A percentile compares a stretch with the other conserved stretches of the same genome.
Conservation (phyloP, 2,329 filamentous ascomycete species). For the Pseudogymnoascus sp. region DNA sequence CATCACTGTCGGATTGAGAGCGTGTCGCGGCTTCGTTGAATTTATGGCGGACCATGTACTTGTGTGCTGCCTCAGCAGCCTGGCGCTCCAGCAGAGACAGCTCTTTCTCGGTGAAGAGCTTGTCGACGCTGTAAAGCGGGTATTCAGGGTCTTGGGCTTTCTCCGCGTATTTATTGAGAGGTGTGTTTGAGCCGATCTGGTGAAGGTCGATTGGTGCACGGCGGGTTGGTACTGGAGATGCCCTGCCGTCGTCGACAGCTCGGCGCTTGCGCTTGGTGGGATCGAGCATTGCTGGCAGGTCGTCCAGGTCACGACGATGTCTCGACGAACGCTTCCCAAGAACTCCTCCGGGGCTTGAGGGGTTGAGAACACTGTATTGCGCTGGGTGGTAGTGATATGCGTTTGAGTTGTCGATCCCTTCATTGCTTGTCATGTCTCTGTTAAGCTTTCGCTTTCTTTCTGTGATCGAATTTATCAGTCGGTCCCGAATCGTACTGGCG, state of each 20-base stretch:
- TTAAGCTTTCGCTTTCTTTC: conserved; percentile 56
- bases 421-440: conserved; percentile 59
- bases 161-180: conserved; percentile 52
- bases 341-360: conserved; percentile 53
- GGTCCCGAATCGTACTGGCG: conserved; percentile 53
- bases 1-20: conserved; percentile 31
- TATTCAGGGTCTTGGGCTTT: conserved; percentile 46
- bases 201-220: conserved; percentile 40
- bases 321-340: conserved; percentile 56
- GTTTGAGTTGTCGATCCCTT: conserved; percentile 54
- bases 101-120: conserved; percentile 64
- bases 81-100: conserved; percentile 57
- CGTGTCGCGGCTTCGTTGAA: conserved; percentile 19
- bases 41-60: conserved; percentile 49
- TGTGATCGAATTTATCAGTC: conserved; percentile 57
- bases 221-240: conserved; percentile 51
- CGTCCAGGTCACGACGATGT: conserved; percentile 51
- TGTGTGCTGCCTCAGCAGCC: conserved; percentile 53
- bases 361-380: conserved; percentile 59
- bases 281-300: conserved; percentile 46
- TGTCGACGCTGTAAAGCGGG: conserved; percentile 57
- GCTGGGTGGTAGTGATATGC: conserved; percentile 59
- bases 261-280: conserved; percentile 57
- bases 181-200: conserved; percentile 44
- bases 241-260: conserved; percentile 47